phyloP scores from a whole-genome alignment of 148 eudicot species.

The Rhododendron vialii region DNA sequence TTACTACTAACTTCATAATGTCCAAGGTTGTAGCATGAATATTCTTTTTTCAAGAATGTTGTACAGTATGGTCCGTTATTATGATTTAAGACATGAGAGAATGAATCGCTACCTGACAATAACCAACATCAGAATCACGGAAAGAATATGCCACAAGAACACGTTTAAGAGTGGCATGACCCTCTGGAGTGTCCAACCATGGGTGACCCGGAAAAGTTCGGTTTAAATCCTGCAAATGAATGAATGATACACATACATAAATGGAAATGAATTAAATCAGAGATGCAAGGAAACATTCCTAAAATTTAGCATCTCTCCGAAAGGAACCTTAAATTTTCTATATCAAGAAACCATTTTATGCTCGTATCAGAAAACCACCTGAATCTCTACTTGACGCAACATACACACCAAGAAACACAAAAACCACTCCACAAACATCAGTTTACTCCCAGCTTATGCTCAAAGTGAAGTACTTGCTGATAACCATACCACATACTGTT shows the following conservation, averaged over 20 bases:
- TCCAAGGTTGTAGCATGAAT: not conserved
- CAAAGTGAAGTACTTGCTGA: not conserved
- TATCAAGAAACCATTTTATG: not conserved
- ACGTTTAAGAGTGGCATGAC: conserved; percentile 90
- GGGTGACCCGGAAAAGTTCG: conserved; percentile 97
- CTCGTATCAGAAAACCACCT: not conserved
- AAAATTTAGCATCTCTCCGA: not conserved
- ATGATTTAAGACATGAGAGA: not conserved
- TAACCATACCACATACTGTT: not conserved
- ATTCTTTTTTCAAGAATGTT: not conserved
- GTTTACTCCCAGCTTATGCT: not conserved
- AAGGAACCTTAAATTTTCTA: not conserved
- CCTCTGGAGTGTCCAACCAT: conserved; percentile 92
- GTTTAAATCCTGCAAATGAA: conserved; percentile 63
- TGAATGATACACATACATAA: not conserved
- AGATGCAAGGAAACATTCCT: not conserved
- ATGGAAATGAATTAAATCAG: not conserved
- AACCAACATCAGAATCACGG: conserved; percentile 97
- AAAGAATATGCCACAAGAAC: conserved; percentile 96
- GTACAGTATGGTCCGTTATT: not conserved
- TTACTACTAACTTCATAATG: not conserved
- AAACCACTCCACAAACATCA: not conserved
- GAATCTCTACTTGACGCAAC: not conserved
- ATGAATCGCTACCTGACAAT: conserved; percentile 73
- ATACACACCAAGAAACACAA: not conserved